Conservation (phyloP, 257 asterid species). For the Solanum piurae region DNA sequence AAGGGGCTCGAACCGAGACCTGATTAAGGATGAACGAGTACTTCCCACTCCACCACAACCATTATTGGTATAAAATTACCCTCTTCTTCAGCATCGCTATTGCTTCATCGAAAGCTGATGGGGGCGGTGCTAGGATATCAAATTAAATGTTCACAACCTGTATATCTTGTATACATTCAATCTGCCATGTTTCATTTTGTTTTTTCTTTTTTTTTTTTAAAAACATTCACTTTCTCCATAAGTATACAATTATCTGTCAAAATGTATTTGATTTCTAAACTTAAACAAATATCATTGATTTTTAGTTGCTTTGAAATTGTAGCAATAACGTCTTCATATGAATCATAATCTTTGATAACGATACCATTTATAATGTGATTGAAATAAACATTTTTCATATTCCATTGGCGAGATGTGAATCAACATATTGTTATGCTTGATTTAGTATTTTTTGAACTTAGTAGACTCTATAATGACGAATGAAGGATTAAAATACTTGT, state of each 20-base stretch:
- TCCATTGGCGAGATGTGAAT: background rate
- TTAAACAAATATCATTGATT: too few species aligned
- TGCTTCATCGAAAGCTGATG: background rate
- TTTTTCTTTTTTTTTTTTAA: fast-evolving
- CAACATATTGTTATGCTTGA: background rate
- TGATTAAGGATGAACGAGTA: too few species aligned
- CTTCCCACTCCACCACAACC: too few species aligned
- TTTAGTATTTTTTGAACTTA: background rate
- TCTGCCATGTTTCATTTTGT: background rate
- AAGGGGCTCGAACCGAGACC: too few species aligned
- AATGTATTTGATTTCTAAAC: background rate
- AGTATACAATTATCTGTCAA: background rate
- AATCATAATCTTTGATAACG: too few species aligned
- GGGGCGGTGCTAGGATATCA: background rate
- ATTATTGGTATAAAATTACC: too few species aligned
- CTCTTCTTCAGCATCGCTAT: background rate
- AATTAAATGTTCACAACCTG: background rate
- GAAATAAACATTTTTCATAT: background rate
- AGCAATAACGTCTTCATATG: background rate
- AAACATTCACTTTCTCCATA: too few species aligned
- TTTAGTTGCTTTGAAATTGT: background rate
- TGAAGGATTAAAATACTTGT: background rate
- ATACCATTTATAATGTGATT: background rate
- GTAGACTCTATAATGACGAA: background rate
- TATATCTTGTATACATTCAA: too few species aligned